Conservation (phyloP, 257 asterid genomes). For the Solanum sparsipilum region DNA sequence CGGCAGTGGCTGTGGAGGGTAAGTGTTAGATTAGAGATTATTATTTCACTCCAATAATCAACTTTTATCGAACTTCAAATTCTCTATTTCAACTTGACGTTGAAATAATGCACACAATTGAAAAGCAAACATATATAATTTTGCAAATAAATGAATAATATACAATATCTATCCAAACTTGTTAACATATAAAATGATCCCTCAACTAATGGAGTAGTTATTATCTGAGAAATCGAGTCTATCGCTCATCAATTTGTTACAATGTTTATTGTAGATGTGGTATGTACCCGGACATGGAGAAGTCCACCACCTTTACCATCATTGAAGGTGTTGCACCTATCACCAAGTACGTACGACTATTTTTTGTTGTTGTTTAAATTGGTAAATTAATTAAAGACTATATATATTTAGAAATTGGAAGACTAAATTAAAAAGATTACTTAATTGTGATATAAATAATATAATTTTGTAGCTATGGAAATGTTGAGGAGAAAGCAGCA, state of each 20-base stretch:
- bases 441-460: background rate
- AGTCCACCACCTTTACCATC: constrained; percentile 7
- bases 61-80: background rate
- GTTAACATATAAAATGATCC: background rate
- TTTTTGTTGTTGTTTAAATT: background rate
- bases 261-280: background rate
- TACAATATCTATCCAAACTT: background rate
- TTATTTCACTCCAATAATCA: too few relatives aligned
- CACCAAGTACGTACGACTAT: background rate
- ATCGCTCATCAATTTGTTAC: background rate
- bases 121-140: background rate
- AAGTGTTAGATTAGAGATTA: background rate
- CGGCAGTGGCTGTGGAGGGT: constrained; percentile 62
- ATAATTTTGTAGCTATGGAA: background rate
- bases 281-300: constrained; percentile 13
- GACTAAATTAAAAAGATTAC: background rate
- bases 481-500: background rate
- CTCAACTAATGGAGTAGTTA: too few relatives aligned
- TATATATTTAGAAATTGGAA: background rate
- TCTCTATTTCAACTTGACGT: background rate
- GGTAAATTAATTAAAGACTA: background rate
- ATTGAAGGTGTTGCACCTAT: constrained; percentile 12
- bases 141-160: background rate
- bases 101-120: background rate
- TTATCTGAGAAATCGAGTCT: too few relatives aligned